A percentile compares a stretch with the other conserved stretches of the same genome.
Evolutionary conservation across 306 rosid species (phyloP).

Genomic region (Glycine soja): DNA sequence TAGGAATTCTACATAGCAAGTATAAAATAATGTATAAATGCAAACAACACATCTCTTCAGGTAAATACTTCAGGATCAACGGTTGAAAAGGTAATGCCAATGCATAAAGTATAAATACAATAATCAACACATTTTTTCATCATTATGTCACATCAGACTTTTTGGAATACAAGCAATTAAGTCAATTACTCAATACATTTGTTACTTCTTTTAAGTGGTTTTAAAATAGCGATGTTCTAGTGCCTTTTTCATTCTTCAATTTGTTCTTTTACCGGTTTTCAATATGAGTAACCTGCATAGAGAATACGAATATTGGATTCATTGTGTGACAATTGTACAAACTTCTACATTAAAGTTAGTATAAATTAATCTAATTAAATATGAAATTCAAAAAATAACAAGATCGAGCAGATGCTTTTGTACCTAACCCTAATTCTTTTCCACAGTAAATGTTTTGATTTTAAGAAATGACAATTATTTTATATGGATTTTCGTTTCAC

Average conservation of each 20-base stretch:
- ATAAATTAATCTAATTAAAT: neutral
- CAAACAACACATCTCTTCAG: neutral
- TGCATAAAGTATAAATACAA: neutral
- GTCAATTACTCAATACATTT: neutral
- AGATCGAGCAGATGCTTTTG: neutral
- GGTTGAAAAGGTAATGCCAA: neutral
- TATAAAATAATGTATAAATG: too few species aligned
- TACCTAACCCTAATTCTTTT: constrained; percentile 20
- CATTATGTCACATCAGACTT: too few species aligned
- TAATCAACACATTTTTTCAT: neutral
- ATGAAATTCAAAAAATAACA: constrained; percentile 3
- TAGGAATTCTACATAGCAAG: too few species aligned
- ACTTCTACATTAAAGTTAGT: neutral
- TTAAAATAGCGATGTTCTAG: neutral
- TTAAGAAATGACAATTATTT: neutral
- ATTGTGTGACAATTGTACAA: neutral
- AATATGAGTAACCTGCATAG: neutral
- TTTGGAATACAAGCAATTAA: neutral
- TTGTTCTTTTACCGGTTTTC: neutral
- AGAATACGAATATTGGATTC: neutral
- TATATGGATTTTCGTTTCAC: neutral
- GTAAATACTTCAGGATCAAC: neutral
- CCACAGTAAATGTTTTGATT: constrained; percentile 14
- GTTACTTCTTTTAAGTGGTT: neutral
- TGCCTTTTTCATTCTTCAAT: neutral